phyloP scores from a whole-genome alignment of 495 filamentous ascomycete species.

The Hypomontagnella submonticulosa region DNA sequence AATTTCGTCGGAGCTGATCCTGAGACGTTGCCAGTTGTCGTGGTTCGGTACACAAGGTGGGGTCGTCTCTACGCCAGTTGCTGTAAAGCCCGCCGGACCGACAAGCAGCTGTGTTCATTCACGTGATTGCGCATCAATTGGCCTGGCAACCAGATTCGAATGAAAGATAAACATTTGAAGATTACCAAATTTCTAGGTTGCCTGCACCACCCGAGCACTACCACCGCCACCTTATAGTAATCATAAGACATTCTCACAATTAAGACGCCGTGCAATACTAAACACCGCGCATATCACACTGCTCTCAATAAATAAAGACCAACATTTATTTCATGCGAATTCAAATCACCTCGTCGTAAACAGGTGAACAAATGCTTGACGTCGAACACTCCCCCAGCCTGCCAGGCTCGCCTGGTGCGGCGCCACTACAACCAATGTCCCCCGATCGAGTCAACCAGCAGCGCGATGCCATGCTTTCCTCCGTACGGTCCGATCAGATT shows the following conservation, averaged over 20 bases:
- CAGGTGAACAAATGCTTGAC: slow-evolving; percentile 32
- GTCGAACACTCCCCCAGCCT: slow-evolving; percentile 49
- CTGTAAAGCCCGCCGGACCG: background rate
- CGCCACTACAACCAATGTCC: slow-evolving; percentile 75
- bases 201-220: slow-evolving; percentile 15
- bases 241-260: background rate
- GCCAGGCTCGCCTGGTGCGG: slow-evolving; percentile 56
- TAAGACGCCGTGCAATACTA: too few relatives aligned
- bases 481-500: slow-evolving; percentile 42
- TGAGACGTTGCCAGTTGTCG: background rate
- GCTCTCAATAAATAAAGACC: background rate
- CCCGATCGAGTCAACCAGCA: slow-evolving; percentile 85
- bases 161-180: slow-evolving; percentile 40
- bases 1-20: background rate
- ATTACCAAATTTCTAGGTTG: slow-evolving; percentile 11
- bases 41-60: background rate
- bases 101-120: background rate
- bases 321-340: too few relatives aligned
- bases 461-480: slow-evolving; percentile 50
- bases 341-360: background rate
- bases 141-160: slow-evolving; percentile 40
- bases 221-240: background rate
- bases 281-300: background rate
- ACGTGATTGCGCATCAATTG: slow-evolving; percentile 34
- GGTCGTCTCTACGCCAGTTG: background rate